Evolutionary conservation across 805 yeast genomes (phyloP).

Genomic region (Wickerhamia fluorescens): DNA sequence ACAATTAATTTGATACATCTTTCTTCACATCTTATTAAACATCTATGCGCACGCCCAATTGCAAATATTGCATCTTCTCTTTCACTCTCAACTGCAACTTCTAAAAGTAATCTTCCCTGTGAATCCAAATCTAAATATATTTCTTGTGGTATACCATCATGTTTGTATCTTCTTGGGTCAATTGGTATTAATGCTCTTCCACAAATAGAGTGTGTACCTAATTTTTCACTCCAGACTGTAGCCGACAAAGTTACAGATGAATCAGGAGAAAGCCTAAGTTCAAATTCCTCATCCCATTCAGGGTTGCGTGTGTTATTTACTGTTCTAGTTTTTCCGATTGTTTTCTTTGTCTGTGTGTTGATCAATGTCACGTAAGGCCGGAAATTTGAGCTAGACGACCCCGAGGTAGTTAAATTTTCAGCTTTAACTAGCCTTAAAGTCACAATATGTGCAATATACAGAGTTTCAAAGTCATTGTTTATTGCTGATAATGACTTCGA

Average conservation of each 20-base stretch:
- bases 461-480: slow-evolving; percentile 24
- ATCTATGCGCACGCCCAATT: slow-evolving; percentile 68
- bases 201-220: slow-evolving; percentile 52
- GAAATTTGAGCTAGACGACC: slow-evolving; percentile 15
- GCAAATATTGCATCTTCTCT: slow-evolving; percentile 74
- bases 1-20: slow-evolving; percentile 65
- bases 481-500: slow-evolving; percentile 32
- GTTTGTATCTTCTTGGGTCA: slow-evolving; percentile 56
- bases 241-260: slow-evolving; percentile 44
- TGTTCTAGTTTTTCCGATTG: slow-evolving; percentile 64
- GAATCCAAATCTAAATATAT: slow-evolving; percentile 52
- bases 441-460: slow-evolving; percentile 46
- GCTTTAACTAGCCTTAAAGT: slow-evolving; percentile 59
- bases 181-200: slow-evolving; percentile 58
- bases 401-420: slow-evolving; percentile 44
- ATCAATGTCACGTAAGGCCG: slow-evolving; percentile 58
- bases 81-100: slow-evolving; percentile 73
- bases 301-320: slow-evolving; percentile 60
- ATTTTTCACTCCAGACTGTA: slow-evolving; percentile 63
- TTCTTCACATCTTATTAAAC: slow-evolving; percentile 56
- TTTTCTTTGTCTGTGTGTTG: slow-evolving; percentile 46
- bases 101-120: slow-evolving; percentile 61
- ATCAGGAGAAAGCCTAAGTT: slow-evolving; percentile 35
- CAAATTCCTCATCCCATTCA: slow-evolving; percentile 84
- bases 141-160: slow-evolving; percentile 63